Conservation (phyloP, 2,329 filamentous ascomycete genomes). For the Fusarium buxicola region DNA sequence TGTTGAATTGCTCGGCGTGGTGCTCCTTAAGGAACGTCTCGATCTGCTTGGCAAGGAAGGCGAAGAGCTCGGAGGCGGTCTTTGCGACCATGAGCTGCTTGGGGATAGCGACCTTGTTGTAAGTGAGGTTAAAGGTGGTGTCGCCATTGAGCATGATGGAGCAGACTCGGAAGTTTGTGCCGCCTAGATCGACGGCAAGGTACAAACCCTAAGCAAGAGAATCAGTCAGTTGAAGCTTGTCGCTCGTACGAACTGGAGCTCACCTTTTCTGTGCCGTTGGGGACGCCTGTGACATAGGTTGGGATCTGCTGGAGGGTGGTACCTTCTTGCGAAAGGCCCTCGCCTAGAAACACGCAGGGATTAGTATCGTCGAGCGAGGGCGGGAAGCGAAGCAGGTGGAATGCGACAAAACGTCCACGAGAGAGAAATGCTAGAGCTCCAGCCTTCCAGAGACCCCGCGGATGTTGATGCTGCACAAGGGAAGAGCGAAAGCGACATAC, state of each 20-base stretch:
- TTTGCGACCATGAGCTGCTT: constrained; percentile 90
- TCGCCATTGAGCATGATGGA: constrained; percentile 94
- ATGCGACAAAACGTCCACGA: constrained; percentile 31
- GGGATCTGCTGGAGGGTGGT: constrained; percentile 94
- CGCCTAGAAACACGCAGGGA: constrained; percentile 63
- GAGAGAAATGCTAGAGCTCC: constrained; percentile 4
- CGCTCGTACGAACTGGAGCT: constrained; percentile 20
- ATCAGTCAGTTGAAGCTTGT: constrained; percentile 14
- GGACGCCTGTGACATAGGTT: constrained; percentile 94
- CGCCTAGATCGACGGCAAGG: constrained; percentile 96
- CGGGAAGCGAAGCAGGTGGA: constrained; percentile 10
- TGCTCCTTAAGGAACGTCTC: constrained; percentile 87
- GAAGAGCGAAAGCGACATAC: constrained; percentile 53
- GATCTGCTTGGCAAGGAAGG: constrained; percentile 93
- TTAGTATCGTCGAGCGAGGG: constrained; percentile 17
- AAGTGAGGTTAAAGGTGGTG: constrained; percentile 92
- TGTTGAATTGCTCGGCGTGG: constrained; percentile 87
- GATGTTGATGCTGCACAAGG: constrained; percentile 16
- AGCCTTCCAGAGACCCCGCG: constrained; percentile 4
- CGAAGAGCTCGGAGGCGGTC: constrained; percentile 87
- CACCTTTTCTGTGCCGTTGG: constrained; percentile 98
- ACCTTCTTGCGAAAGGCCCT: constrained; percentile 82
- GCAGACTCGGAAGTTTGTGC: constrained; percentile 98
- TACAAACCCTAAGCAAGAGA: constrained; percentile 79
- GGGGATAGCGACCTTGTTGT: constrained; percentile 92